Conservation (phyloP, 106 monocot species). For the Vanilla planifolia region DNA sequence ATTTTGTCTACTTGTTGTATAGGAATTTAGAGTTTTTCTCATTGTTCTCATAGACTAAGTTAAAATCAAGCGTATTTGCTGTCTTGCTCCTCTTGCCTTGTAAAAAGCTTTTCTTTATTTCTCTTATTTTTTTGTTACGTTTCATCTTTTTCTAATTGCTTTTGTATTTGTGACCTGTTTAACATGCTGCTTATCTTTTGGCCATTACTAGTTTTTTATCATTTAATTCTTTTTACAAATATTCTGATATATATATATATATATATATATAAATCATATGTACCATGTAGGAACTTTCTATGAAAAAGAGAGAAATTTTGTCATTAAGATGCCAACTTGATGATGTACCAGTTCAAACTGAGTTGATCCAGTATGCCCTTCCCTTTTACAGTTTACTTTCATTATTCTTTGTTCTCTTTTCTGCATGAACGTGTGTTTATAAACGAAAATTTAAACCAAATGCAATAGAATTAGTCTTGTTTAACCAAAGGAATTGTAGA, state of each 20-base stretch:
- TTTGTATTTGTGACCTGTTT: background rate
- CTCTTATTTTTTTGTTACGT: background rate
- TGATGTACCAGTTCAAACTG: slow-evolving; percentile 32
- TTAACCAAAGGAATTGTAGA: too few species aligned
- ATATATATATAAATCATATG: background rate
- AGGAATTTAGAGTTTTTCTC: too few species aligned
- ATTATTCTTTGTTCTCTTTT: background rate
- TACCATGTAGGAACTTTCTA: slow-evolving; percentile 21
- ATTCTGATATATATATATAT: background rate
- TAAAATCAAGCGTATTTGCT: too few species aligned
- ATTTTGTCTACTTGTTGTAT: too few species aligned
- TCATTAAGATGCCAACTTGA: slow-evolving; percentile 29
- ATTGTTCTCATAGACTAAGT: too few species aligned
- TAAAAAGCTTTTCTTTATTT: too few species aligned
- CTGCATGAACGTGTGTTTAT: background rate
- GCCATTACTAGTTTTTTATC: too few species aligned
- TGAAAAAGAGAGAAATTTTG: slow-evolving; percentile 23
- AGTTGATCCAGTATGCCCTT: slow-evolving; percentile 40
- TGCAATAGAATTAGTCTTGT: too few species aligned
- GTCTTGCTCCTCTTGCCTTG: too few species aligned
- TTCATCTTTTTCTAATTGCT: background rate
- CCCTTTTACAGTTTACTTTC: background rate
- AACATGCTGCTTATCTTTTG: background rate
- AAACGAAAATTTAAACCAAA: too few species aligned
- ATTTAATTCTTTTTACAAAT: background rate